A percentile compares a stretch with the other conserved stretches of the same genome.
phyloP scores from a whole-genome alignment of 1,284 basidiomycete genomes.

The Apiotrichum brassicae region DNA sequence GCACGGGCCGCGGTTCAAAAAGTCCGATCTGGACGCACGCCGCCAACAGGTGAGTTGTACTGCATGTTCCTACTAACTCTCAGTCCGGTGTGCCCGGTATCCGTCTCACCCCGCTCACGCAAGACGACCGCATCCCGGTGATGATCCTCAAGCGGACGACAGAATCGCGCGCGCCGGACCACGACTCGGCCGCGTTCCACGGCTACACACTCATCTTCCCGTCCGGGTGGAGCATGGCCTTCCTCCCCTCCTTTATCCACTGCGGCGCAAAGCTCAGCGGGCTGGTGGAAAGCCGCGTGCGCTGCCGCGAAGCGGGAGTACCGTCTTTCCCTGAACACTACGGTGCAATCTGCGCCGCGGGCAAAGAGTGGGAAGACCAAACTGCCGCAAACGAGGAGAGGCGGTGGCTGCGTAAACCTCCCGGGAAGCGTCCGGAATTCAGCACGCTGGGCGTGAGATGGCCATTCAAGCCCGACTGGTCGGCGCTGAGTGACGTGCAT shows the following conservation, averaged over 20 bases:
- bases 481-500: slow-evolving; percentile 24
- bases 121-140: slow-evolving; percentile 74
- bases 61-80: neutral
- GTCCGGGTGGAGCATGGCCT: slow-evolving; percentile 78
- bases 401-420: slow-evolving; percentile 72
- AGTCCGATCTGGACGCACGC: slow-evolving; percentile 74
- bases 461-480: slow-evolving; percentile 73
- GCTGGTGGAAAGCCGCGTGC: slow-evolving; percentile 66
- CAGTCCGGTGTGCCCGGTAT: slow-evolving; percentile 72
- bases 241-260: slow-evolving; percentile 69
- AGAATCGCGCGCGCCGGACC: slow-evolving; percentile 21
- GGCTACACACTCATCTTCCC: slow-evolving; percentile 82
- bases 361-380: slow-evolving; percentile 51
- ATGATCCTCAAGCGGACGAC: slow-evolving; percentile 73
- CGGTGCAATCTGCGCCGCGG: slow-evolving; percentile 54
- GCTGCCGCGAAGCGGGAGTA: slow-evolving; percentile 68
- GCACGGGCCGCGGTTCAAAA: slow-evolving; percentile 64
- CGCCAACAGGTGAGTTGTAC: slow-evolving; percentile 56
- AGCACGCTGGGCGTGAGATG: slow-evolving; percentile 58
- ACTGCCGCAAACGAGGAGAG: slow-evolving; percentile 52
- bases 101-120: slow-evolving; percentile 56
- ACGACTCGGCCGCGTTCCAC: slow-evolving; percentile 50
- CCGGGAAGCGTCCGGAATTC: slow-evolving; percentile 73
- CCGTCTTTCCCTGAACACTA: slow-evolving; percentile 76
- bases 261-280: slow-evolving; percentile 76